phyloP scores from a whole-genome alignment of 2,329 filamentous ascomycete genomes.

The Epichloe gansuensis region DNA sequence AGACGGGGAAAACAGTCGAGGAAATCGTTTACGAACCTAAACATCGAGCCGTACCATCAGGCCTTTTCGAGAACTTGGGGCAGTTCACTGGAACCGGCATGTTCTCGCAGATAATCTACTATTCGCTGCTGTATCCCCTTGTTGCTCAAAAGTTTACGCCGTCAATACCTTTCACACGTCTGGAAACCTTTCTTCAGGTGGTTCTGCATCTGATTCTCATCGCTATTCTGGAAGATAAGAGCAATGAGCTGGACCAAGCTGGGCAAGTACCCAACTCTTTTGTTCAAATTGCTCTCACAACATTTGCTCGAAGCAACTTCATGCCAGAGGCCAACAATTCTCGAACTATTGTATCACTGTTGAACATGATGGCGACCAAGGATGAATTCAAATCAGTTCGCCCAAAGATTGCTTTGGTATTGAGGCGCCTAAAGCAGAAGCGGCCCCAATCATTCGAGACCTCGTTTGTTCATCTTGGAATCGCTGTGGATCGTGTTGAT shows the following conservation, averaged over 20 bases:
- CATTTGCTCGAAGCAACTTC: conserved; percentile 48
- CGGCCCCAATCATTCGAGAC: conserved; percentile 60
- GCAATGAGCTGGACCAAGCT: conserved; percentile 38
- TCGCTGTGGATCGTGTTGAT: conserved; percentile 67
- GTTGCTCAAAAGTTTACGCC: conserved; percentile 57
- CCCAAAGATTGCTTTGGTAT: conserved; percentile 70
- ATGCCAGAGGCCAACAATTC: conserved; percentile 42
- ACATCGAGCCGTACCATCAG: conserved; percentile 61
- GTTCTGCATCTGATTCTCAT: conserved; percentile 79
- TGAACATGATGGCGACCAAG: conserved; percentile 50
- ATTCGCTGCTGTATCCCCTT: conserved; percentile 71
- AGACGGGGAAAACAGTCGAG: conserved; percentile 64
- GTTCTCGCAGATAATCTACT: conserved; percentile 84
- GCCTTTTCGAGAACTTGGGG: conserved; percentile 66
- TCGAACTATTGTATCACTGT: conserved; percentile 52
- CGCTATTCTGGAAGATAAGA: conserved; percentile 71
- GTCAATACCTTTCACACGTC: conserved; percentile 63
- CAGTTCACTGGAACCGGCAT: conserved; percentile 72
- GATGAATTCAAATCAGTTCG: conserved; percentile 73
- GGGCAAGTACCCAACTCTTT: conserved; percentile 51
- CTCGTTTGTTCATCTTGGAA: conserved; percentile 50
- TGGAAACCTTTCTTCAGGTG: conserved; percentile 87
- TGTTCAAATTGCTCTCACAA: conserved; percentile 56
- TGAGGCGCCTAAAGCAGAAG: conserved; percentile 77
- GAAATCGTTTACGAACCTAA: conserved; percentile 90